Evolutionary conservation across 2,329 filamentous ascomycete genomes (phyloP), one percentile per base, ranked within the genome.

Genomic region (Coniochaeta sp.): DNA sequence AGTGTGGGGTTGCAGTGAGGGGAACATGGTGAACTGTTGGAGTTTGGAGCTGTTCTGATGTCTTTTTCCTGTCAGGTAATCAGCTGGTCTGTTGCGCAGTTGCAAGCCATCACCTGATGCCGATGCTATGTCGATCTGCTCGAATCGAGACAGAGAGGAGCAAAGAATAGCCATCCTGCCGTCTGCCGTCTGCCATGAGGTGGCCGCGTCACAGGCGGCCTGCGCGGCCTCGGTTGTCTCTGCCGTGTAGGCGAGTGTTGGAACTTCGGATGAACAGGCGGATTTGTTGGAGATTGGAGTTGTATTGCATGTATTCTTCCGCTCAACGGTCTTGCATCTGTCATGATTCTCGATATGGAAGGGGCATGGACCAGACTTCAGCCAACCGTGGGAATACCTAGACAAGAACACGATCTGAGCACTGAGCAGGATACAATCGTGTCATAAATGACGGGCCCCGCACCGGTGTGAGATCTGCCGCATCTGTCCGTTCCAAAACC

Each of bases 401-500:
- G 18, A n/a, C n/a, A n/a, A n/a, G n/a, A n/a, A n/a, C 38, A 14
- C 38, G 38, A 42, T 42, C 38, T 42, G 38, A 26, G 38, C 18
- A n/a, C n/a, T n/a, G n/a, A n/a, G n/a, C n/a, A n/a, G 33, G 18
- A 38, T 20, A 20, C 33, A n/a, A n/a, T 38, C 33, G 7, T 38
- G 38, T 42, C 38, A 42, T 42, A 12, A 12, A 42, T 42, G 38
- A 42, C 38, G 14, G n/a, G 38, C 38, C 38, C 38, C 38, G 20
- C 38, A 42, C 38, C 38, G 38, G 38, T 42, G 38, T 42, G 10
- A 42, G 38, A 42, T 42, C 38, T 42, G 18, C 38, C 38, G 38
- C 38, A 3, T 42, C 35, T 20, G 35, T 40, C 35, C 35, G 16
- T 9, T 14, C 12, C 18, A n/a, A 26, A 42, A n/a, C n/a, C n/a